phyloP scores from a whole-genome alignment of 208 protist species.

The Leishmania gerbilli region DNA sequence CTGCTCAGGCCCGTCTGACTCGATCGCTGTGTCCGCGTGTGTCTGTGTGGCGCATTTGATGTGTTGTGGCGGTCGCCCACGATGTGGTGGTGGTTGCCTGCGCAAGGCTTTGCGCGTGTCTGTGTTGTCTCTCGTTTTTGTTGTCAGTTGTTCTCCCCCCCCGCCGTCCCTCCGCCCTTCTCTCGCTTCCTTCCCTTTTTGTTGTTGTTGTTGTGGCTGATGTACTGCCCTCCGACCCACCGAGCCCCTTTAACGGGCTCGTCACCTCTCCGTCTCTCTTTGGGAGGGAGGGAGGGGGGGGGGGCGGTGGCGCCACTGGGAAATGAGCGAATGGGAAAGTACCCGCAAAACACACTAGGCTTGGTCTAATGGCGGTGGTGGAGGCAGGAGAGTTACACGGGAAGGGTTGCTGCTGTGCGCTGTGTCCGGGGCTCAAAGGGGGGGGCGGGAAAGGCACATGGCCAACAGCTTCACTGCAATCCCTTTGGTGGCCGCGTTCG shows the following conservation, averaged over 20 bases:
- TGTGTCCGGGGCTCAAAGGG: background rate
- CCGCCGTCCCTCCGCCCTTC: too few species aligned
- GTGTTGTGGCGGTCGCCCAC: background rate
- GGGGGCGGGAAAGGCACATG: background rate
- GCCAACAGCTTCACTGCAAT: background rate
- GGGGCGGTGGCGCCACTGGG: background rate
- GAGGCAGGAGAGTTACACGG: background rate
- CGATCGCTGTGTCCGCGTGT: background rate
- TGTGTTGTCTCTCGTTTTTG: background rate
- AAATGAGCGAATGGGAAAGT: background rate
- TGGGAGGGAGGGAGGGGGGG: too few species aligned
- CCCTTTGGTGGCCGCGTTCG: background rate
- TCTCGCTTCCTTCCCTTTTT: background rate
- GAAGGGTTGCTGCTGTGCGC: background rate
- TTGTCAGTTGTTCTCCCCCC: too few species aligned
- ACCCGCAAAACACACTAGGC: background rate
- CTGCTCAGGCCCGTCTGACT: background rate
- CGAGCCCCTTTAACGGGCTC: background rate
- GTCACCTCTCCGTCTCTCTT: background rate
- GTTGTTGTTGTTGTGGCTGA: background rate
- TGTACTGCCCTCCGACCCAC: background rate
- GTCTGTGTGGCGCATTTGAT: background rate
- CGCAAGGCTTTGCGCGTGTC: too few species aligned
- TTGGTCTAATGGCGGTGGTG: background rate
- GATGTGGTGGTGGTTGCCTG: background rate